These are phyloP conservation scores for Dactylellina sp. DNA, from an alignment of 2,329 filamentous ascomycete genomes.

Conservation along the genomic window DNA sequence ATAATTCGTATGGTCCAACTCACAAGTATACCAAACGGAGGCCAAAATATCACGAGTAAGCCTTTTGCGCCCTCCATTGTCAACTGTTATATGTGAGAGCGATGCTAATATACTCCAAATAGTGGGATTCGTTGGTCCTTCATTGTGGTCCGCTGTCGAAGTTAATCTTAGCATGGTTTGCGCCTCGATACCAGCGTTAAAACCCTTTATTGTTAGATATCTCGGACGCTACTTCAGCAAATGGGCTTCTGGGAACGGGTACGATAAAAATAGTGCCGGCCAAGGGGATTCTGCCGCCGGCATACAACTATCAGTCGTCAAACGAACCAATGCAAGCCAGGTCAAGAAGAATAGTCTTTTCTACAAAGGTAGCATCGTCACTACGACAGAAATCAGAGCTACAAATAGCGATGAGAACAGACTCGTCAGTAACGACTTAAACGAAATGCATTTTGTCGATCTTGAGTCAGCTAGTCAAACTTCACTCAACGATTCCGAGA, in stretches of 20 bases:
- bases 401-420: conserved; percentile 37
- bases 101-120: background rate
- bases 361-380: conserved; percentile 36
- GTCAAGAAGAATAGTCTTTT: conserved; percentile 43
- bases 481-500: conserved; percentile 14
- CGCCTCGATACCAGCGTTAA: conserved; percentile 54
- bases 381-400: conserved; percentile 40
- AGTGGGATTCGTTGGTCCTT: conserved; percentile 44
- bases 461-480: conserved; percentile 27
- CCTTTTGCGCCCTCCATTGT: background rate
- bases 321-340: conserved; percentile 33
- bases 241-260: conserved; percentile 37
- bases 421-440: conserved; percentile 13
- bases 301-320: conserved; percentile 26
- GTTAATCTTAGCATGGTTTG: conserved; percentile 55
- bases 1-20: conserved; percentile 52
- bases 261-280: conserved; percentile 21
- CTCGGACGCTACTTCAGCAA: conserved; percentile 51
- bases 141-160: conserved; percentile 48
- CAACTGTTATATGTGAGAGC: background rate
- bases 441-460: conserved; percentile 32
- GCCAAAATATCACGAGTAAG: conserved; percentile 52
- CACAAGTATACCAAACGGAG: conserved; percentile 46
- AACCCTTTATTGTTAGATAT: conserved; percentile 47
- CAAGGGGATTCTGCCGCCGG: conserved; percentile 16